Percentiles rank a stretch among this genome's conserved stretches.
phyloP scores from a whole-genome alignment of 345 rosid genomes.

The Cardiospermum halicacabum region DNA sequence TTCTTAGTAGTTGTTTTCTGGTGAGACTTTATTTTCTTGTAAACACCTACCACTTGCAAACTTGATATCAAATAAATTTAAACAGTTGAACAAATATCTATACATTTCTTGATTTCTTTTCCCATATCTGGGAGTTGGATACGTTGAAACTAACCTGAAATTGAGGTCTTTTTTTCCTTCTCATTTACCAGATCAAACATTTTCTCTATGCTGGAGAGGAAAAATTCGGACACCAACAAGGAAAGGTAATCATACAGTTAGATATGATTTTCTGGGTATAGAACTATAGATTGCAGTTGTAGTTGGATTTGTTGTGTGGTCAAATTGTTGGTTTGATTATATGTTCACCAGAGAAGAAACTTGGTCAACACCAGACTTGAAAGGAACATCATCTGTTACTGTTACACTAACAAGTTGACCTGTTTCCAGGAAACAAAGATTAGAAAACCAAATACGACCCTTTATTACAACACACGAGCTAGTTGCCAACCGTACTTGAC shows the following conservation, averaged over 20 bases:
- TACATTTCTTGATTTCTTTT: neutral
- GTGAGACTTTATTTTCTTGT: neutral
- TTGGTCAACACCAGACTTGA: neutral
- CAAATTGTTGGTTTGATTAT: neutral
- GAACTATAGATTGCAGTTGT: too few species aligned
- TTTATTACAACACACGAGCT: neutral
- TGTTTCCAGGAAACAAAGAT: neutral
- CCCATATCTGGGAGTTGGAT: conserved; percentile 2
- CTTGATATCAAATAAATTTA: neutral
- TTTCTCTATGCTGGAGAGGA: too few species aligned
- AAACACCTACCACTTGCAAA: conserved; percentile 2
- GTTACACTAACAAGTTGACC: conserved; percentile 10
- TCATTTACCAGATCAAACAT: neutral
- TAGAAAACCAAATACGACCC: conserved; percentile 12
- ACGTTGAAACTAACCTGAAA: conserved; percentile 1
- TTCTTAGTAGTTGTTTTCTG: conserved; percentile 12
- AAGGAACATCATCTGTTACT: neutral
- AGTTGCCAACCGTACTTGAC: conserved; percentile 16
- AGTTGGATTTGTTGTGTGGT: too few species aligned
- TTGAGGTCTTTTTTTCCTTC: too few species aligned
- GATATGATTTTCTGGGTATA: too few species aligned
- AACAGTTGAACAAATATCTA: neutral
- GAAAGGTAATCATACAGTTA: too few species aligned
- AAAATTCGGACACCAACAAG: too few species aligned
- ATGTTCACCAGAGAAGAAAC: neutral